Percentiles rank a stretch among this genome's conserved stretches.
Conservation (phyloP, 768 basidiomycete species). For the Rubroboletus pulcherrimus region DNA sequence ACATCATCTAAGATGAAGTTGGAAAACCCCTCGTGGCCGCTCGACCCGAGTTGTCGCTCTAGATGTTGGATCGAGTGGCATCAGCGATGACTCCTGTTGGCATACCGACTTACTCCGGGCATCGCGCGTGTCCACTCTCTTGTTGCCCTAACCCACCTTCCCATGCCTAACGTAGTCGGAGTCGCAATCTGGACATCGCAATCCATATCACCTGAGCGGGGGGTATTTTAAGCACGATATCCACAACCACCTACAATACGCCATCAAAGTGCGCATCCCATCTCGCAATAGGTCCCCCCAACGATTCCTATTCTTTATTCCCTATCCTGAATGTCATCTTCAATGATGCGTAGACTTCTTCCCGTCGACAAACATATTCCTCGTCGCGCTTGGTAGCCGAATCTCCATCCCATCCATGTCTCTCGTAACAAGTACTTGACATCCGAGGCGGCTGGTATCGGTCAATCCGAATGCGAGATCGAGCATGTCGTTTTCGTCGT, state of each 20-base stretch:
- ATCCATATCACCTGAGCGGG: slow-evolving; percentile 4
- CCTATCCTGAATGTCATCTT: not conserved
- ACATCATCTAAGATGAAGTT: not conserved
- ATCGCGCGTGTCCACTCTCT: not conserved
- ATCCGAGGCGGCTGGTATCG: slow-evolving; percentile 83
- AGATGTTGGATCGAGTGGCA: not conserved
- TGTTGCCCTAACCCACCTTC: not conserved
- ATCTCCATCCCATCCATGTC: slow-evolving; percentile 83
- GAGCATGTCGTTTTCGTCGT: slow-evolving; percentile 98
- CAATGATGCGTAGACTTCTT: slow-evolving; percentile 53
- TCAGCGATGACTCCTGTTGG: not conserved
- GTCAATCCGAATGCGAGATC: slow-evolving; percentile 97
- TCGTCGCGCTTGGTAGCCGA: slow-evolving; percentile 84
- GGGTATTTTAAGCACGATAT: slow-evolving; percentile 16
- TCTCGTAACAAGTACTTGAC: slow-evolving; percentile 73
- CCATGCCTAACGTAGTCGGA: not conserved
- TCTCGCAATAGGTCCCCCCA: not conserved
- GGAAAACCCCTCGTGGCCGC: not conserved
- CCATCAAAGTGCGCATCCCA: not conserved
- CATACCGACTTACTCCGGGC: not conserved
- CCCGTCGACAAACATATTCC: slow-evolving; percentile 97
- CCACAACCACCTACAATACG: slow-evolving; percentile 14
- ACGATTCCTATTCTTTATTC: not conserved
- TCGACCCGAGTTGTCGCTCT: not conserved
- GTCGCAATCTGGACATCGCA: not conserved